Conservation (phyloP, 1,139 yeast genomes). For the Taphrina confusa region DNA sequence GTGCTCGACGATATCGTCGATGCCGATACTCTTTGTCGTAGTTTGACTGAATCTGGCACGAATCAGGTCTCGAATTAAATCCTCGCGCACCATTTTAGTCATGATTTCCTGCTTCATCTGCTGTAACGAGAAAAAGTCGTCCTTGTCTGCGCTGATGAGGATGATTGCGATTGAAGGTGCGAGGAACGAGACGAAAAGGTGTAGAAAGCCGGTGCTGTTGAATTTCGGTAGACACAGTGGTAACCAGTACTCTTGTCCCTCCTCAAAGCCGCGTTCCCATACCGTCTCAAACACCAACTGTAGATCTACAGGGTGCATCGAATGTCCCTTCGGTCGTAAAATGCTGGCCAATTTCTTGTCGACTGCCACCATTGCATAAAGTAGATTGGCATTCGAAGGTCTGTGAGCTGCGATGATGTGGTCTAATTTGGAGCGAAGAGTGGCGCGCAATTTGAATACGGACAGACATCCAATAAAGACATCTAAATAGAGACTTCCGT, state of each 20-base stretch:
- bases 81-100: slow-evolving; percentile 47
- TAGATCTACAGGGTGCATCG: slow-evolving; percentile 68
- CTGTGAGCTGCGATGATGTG: slow-evolving; percentile 35
- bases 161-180: slow-evolving; percentile 60
- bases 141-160: slow-evolving; percentile 77
- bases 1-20: slow-evolving; percentile 70
- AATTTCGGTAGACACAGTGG: slow-evolving; percentile 92
- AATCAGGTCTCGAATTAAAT: slow-evolving; percentile 47
- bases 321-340: slow-evolving; percentile 63
- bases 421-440: slow-evolving; percentile 54
- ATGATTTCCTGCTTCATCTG: slow-evolving; percentile 59
- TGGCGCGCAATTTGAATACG: slow-evolving; percentile 55
- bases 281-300: slow-evolving; percentile 65
- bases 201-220: slow-evolving; percentile 81
- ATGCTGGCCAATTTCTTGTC: slow-evolving; percentile 61
- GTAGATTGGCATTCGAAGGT: slow-evolving; percentile 44
- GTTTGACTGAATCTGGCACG: slow-evolving; percentile 49
- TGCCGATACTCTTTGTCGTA: slow-evolving; percentile 54
- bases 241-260: slow-evolving; percentile 75
- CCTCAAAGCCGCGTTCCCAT: slow-evolving; percentile 56
- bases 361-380: slow-evolving; percentile 65
- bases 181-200: slow-evolving; percentile 71
- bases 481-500: slow-evolving; percentile 54
- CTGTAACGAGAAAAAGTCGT: slow-evolving; percentile 75
- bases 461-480: slow-evolving; percentile 64